These are phyloP conservation scores for Fusarium verrucosum DNA, from an alignment of 2,329 filamentous ascomycete species.

Conservation along the genomic window DNA sequence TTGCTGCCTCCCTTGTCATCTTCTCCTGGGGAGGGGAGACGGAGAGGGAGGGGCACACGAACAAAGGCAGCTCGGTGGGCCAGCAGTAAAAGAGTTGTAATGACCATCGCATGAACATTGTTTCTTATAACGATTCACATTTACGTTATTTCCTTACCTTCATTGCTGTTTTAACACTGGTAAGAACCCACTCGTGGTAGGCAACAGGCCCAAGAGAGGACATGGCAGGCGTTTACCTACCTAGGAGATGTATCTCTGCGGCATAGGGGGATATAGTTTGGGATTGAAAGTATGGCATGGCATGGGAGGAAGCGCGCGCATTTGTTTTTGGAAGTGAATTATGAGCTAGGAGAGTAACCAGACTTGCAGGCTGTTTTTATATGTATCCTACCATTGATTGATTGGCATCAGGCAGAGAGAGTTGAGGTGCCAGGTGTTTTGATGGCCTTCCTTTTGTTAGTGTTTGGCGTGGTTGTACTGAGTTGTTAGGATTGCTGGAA, in stretches of 20 bases:
- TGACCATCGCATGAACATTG: conserved; percentile 53
- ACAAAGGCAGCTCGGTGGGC: conserved; percentile 31
- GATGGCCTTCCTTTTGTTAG: conserved; percentile 37
- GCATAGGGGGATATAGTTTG: conserved; percentile 28
- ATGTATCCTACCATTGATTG: conserved; percentile 37
- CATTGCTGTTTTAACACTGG: conserved; percentile 38
- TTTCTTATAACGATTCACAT: conserved; percentile 49
- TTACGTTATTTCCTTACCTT: conserved; percentile 43
- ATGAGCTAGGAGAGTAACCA: conserved; percentile 35
- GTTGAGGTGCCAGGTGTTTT: conserved; percentile 35
- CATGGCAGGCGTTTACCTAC: conserved; percentile 29
- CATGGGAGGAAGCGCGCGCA: conserved; percentile 39
- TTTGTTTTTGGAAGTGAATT: conserved; percentile 41
- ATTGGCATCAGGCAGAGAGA: conserved; percentile 29
- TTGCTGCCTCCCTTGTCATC: conserved; percentile 20
- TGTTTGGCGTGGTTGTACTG: conserved; percentile 43
- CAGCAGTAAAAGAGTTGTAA: conserved; percentile 53
- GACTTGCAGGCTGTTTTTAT: conserved; percentile 33
- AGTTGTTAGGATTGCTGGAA: conserved; percentile 41
- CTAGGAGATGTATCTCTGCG: conserved; percentile 30
- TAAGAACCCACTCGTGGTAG: conserved; percentile 33
- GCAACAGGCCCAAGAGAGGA: conserved; percentile 32
- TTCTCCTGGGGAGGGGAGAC: conserved; percentile 33
- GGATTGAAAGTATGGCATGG: conserved; percentile 37
- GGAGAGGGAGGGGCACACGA: conserved; percentile 7